Percentiles rank a stretch among this genome's conserved stretches.
These are phyloP conservation scores for Eucalyptus sp. DNA, from an alignment of 345 rosid species.

Conservation along the genomic window DNA sequence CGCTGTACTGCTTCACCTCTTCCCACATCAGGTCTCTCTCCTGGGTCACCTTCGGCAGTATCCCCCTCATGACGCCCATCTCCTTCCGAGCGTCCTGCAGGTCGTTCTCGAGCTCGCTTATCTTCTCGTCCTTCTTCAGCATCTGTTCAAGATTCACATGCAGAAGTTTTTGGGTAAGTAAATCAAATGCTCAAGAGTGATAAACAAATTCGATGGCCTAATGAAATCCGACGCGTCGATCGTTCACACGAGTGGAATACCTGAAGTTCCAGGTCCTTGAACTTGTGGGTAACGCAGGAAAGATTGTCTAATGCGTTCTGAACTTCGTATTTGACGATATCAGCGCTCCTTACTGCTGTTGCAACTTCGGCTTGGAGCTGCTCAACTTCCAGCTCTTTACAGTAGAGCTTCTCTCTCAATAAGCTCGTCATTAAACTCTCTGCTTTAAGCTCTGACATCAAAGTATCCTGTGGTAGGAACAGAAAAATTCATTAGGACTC, in stretches of 20 bases:
- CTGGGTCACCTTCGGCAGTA: slow-evolving; percentile 53
- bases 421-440: slow-evolving; percentile 64
- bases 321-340: slow-evolving; percentile 60
- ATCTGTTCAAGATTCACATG: slow-evolving; percentile 20
- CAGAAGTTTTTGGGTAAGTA: not conserved
- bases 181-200: not conserved
- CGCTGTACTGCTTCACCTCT: slow-evolving; percentile 64
- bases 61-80: slow-evolving; percentile 23
- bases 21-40: slow-evolving; percentile 90
- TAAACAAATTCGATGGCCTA: not conserved
- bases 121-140: slow-evolving; percentile 68
- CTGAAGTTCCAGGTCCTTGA: slow-evolving; percentile 81
- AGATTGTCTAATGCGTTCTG: slow-evolving; percentile 61
- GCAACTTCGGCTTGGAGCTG: slow-evolving; percentile 82
- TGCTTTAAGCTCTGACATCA: slow-evolving; percentile 55
- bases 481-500: not conserved
- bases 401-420: slow-evolving; percentile 73
- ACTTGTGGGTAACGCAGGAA: slow-evolving; percentile 51
- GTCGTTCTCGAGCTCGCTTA: slow-evolving; percentile 30
- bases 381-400: slow-evolving; percentile 78
- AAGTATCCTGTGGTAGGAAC: slow-evolving; percentile 29
- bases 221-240: not conserved
- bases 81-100: slow-evolving; percentile 65
- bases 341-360: slow-evolving; percentile 71
- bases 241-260: slow-evolving; percentile 9